Evolutionary conservation across 1,284 basidiomycete species (phyloP).

Genomic region (Fomitopsis pinicola): DNA sequence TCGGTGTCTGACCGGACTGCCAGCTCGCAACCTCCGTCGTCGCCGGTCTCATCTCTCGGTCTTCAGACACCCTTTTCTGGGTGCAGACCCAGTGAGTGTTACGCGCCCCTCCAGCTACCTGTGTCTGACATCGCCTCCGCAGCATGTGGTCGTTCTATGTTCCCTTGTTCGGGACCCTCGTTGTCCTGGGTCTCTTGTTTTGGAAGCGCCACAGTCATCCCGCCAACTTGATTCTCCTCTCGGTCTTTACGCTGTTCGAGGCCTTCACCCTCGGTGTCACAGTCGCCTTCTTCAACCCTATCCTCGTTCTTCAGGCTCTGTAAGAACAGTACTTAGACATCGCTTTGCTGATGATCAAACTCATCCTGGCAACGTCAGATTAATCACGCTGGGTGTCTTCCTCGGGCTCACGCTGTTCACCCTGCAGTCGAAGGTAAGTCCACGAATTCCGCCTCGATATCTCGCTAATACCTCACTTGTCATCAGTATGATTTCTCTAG

Average conservation of each 20-base stretch:
- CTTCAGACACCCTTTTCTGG: slow-evolving; percentile 38
- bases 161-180: slow-evolving; percentile 68
- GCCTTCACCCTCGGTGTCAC: slow-evolving; percentile 77
- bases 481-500: slow-evolving; percentile 83
- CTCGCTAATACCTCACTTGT: slow-evolving; percentile 1
- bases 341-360: not conserved
- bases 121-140: slow-evolving; percentile 11
- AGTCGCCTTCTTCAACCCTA: slow-evolving; percentile 71
- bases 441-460: not conserved
- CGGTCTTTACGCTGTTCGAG: slow-evolving; percentile 76
- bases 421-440: slow-evolving; percentile 68
- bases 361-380: slow-evolving; percentile 30
- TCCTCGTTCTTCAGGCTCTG: slow-evolving; percentile 84
- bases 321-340: slow-evolving; percentile 31
- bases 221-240: slow-evolving; percentile 74
- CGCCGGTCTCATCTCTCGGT: slow-evolving; percentile 62
- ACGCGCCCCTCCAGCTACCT: slow-evolving; percentile 1
- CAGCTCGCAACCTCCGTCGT: slow-evolving; percentile 71
- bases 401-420: slow-evolving; percentile 85
- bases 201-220: slow-evolving; percentile 89
- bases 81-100: not conserved
- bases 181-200: slow-evolving; percentile 74
- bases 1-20: not conserved
- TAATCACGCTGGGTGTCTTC: slow-evolving; percentile 87
- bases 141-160: slow-evolving; percentile 76